Evolutionary conservation across 768 basidiomycete genomes (phyloP).

Genomic region (Boletus rufocinnamomeus): DNA sequence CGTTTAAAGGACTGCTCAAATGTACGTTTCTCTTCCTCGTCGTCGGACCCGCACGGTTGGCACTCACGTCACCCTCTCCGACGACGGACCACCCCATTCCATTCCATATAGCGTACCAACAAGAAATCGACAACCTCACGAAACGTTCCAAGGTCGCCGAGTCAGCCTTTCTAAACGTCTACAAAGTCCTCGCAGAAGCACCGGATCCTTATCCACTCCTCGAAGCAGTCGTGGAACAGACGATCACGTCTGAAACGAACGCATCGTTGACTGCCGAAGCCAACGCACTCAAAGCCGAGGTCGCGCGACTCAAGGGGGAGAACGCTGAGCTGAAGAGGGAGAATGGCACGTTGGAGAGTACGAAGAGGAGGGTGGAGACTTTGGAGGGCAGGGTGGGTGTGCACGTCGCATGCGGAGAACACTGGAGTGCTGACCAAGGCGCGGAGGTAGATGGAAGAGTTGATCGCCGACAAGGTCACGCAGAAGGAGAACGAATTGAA

Average conservation of each 20-base stretch:
- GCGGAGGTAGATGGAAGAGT: conserved; percentile 84
- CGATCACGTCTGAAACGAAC: conserved; percentile 63
- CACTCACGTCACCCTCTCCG: too few relatives aligned
- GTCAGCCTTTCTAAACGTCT: conserved; percentile 94
- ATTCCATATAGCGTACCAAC: conserved; percentile 74
- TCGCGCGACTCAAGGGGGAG: conserved; percentile 75
- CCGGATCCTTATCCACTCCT: conserved; percentile 97
- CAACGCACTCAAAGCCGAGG: conserved; percentile 69
- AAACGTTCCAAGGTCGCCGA: conserved; percentile 91
- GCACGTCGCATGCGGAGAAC: neutral
- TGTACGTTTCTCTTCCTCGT: conserved; percentile 43
- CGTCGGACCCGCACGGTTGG: neutral
- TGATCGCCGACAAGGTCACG: conserved; percentile 84
- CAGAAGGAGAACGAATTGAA: conserved; percentile 97
- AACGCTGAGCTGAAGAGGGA: conserved; percentile 82
- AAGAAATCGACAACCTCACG: conserved; percentile 94
- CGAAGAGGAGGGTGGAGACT: conserved; percentile 76
- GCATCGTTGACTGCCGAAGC: conserved; percentile 58
- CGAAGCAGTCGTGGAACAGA: conserved; percentile 95
- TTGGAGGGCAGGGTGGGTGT: conserved; percentile 76
- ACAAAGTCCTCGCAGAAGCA: conserved; percentile 95
- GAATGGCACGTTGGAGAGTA: conserved; percentile 58
- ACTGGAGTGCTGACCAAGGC: conserved; percentile 5
- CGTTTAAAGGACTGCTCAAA: conserved; percentile 90
- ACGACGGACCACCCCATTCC: neutral